Conservation (phyloP, 2,329 filamentous ascomycete genomes). For the Stagonosporopsis chrysanthemi region DNA sequence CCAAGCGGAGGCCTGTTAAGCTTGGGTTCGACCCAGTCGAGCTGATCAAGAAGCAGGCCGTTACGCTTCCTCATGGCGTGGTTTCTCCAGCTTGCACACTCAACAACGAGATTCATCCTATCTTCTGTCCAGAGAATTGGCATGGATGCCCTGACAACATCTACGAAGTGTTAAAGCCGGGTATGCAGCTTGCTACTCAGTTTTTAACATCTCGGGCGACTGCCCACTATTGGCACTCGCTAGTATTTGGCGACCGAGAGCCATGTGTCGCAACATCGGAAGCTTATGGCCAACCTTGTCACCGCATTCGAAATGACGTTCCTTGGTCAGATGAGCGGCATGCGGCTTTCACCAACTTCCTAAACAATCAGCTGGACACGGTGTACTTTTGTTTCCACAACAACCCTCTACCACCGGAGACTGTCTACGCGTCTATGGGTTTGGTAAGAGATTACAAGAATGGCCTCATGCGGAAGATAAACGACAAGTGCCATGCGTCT, state of each 20-base stretch:
- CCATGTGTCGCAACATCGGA: constrained; percentile 40
- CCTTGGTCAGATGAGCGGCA: constrained; percentile 44
- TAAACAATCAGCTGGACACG: constrained; percentile 44
- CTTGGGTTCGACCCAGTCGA: constrained; percentile 51
- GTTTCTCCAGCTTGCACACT: constrained; percentile 37
- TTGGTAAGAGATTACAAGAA: constrained; percentile 50
- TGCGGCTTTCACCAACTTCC: constrained; percentile 37
- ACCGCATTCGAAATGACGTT: constrained; percentile 47
- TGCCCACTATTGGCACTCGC: constrained; percentile 49
- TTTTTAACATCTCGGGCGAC: constrained; percentile 48
- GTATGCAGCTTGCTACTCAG: constrained; percentile 43
- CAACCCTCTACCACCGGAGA: constrained; percentile 45
- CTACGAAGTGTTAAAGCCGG: constrained; percentile 50
- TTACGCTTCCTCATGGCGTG: constrained; percentile 38
- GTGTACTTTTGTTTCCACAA: constrained; percentile 51
- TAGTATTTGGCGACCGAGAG: constrained; percentile 48
- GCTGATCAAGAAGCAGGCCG: constrained; percentile 50
- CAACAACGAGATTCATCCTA: constrained; percentile 47
- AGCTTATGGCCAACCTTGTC: constrained; percentile 43
- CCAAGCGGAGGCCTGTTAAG: constrained; percentile 42
- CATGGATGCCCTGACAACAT: constrained; percentile 49
- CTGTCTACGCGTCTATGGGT: constrained; percentile 49
- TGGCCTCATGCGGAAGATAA: constrained; percentile 44
- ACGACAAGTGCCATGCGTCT: constrained; percentile 47
- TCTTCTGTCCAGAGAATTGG: constrained; percentile 50